Evolutionary conservation across 371 early-diverging fungal species (phyloP).

Genomic region (Mucor velutinosus): DNA sequence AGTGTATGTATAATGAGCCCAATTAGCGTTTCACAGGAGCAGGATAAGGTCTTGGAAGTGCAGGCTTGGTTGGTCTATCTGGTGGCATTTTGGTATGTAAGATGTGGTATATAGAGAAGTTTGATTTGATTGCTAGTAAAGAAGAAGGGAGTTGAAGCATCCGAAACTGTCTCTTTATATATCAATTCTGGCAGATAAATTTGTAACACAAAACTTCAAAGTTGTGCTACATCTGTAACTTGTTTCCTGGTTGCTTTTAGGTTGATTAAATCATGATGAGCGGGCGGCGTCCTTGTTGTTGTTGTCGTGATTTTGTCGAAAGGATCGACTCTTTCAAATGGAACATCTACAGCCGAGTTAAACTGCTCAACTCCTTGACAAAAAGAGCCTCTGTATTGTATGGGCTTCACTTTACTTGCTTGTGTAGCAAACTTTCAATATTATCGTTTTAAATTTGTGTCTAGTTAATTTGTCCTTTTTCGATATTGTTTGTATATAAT

Average conservation of each 20-base stretch:
- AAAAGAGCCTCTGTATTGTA: neutral
- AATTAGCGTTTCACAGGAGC: conserved; percentile 24
- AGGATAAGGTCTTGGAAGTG: conserved; percentile 31
- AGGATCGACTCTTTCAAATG: neutral
- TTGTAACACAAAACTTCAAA: conserved; percentile 7
- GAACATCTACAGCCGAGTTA: neutral
- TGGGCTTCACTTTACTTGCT: neutral
- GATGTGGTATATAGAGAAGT: neutral
- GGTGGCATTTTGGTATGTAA: conserved; percentile 23
- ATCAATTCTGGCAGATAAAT: neutral
- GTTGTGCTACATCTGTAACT: neutral
- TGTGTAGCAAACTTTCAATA: neutral
- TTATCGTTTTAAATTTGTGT: neutral
- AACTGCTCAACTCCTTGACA: neutral
- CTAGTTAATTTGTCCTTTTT: conserved; percentile 2
- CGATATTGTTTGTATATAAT: neutral
- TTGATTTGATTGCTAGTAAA: neutral
- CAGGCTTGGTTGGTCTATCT: conserved; percentile 27
- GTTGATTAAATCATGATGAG: conserved; percentile 1
- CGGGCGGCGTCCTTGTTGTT: neutral
- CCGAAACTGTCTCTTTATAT: conserved; percentile 1
- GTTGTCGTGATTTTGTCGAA: neutral
- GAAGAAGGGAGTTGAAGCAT: neutral
- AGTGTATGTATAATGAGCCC: neutral
- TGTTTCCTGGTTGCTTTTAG: neutral